Conservation (phyloP, 192 early-diverging fungal genomes). For the Neocallimastix lanati region DNA sequence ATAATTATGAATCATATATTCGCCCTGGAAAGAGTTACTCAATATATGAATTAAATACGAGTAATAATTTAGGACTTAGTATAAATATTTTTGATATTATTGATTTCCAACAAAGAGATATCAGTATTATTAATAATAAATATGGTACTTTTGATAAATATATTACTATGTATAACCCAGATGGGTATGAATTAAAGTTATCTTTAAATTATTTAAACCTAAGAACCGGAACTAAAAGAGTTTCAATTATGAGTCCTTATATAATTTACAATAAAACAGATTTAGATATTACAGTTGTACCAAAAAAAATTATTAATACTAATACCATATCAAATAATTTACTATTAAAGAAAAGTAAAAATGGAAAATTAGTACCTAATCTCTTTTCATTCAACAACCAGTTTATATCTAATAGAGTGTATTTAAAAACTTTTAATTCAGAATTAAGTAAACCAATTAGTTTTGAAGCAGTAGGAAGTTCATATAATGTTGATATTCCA, state of each 20-base stretch:
- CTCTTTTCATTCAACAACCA: neutral
- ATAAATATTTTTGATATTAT: neutral
- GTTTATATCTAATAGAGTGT: slow-evolving; percentile 57
- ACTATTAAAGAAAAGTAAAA: slow-evolving; percentile 4
- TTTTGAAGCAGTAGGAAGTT: slow-evolving; percentile 87
- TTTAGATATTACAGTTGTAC: neutral
- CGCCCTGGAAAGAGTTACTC: neutral
- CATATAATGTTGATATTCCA: slow-evolving; percentile 56
- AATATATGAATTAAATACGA: neutral
- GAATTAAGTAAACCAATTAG: slow-evolving; percentile 80
- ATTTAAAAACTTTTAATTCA: slow-evolving; percentile 51
- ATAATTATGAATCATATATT: neutral
- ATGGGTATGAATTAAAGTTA: neutral
- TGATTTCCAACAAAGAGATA: neutral
- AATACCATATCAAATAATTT: neutral
- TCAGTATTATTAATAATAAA: neutral
- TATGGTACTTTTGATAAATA: neutral
- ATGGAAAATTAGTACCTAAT: slow-evolving; percentile 7
- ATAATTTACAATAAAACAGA: neutral
- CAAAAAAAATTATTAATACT: neutral
- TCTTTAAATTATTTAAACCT: neutral
- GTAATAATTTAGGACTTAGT: neutral
- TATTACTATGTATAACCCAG: neutral
- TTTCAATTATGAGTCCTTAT: neutral
- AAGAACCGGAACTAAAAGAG: neutral